These are phyloP conservation scores for Neurospora sp. DNA, from an alignment of 495 filamentous ascomycete species.

Conservation along the genomic window DNA sequence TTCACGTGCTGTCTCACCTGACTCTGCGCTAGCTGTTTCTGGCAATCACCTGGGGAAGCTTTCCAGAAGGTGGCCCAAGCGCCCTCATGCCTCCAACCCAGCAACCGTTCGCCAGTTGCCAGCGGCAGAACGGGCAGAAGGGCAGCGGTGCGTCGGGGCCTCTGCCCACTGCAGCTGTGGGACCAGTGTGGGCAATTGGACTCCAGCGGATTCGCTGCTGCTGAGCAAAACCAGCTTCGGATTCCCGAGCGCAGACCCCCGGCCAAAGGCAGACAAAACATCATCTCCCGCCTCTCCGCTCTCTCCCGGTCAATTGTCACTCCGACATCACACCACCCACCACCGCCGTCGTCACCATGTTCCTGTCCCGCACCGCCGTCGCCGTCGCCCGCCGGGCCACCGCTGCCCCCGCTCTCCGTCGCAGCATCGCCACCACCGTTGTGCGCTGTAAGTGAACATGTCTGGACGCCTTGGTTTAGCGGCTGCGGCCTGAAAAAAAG, in stretches of 20 bases:
- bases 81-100: not conserved
- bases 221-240: not conserved
- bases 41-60: not conserved
- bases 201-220: not conserved
- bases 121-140: not conserved
- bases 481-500: constrained; percentile 3
- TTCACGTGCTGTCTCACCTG: not conserved
- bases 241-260: not conserved
- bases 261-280: not conserved
- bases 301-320: constrained; percentile 10
- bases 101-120: not conserved
- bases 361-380: constrained; percentile 71
- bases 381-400: constrained; percentile 62
- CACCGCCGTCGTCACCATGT: constrained; percentile 47
- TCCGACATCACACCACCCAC: constrained; percentile 2
- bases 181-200: not conserved
- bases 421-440: constrained; percentile 48
- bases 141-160: not conserved
- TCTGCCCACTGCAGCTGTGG: not conserved
- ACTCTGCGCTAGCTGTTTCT: not conserved
- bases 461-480: not conserved
- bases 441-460: constrained; percentile 44
- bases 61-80: not conserved
- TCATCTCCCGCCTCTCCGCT: constrained; percentile 4
- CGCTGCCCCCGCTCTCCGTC: constrained; percentile 46